Evolutionary conservation across 1,139 yeast species (phyloP).

Genomic region (Yamadazyma membranifaciens): DNA sequence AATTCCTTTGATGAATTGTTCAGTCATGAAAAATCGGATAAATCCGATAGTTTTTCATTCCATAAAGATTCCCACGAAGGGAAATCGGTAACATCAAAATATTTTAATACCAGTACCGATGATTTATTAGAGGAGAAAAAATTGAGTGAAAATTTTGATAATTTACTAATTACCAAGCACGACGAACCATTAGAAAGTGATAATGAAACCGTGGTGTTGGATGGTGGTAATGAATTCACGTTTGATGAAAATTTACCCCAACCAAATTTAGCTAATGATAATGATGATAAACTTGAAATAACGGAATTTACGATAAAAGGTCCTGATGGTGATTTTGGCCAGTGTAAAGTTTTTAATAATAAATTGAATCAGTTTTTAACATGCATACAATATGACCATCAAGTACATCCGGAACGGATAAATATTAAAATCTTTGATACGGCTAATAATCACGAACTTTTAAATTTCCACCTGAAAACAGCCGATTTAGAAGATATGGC

Average conservation of each 20-base stretch:
- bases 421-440: constrained; percentile 9
- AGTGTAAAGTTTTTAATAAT: constrained; percentile 11
- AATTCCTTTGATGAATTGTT: constrained; percentile 21
- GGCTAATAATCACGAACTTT: background rate
- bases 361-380: constrained; percentile 9
- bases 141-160: constrained; percentile 1
- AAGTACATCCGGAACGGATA: constrained; percentile 1
- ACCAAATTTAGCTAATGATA: constrained; percentile 3
- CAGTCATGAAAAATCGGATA: constrained; percentile 14
- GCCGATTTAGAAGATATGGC: constrained; percentile 7
- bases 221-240: constrained; percentile 16
- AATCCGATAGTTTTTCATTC: constrained; percentile 15
- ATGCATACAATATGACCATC: constrained; percentile 7
- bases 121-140: background rate
- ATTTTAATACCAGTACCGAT: constrained; percentile 4
- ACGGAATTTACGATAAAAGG: background rate
- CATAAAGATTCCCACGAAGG: constrained; percentile 6
- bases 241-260: constrained; percentile 11
- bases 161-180: background rate
- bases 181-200: constrained; percentile 20
- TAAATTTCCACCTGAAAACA: constrained; percentile 2
- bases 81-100: constrained; percentile 8
- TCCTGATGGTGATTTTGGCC: background rate
- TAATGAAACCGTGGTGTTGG: constrained; percentile 24
- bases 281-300: background rate